These are phyloP conservation scores for Cytospora paraplurivora DNA, from an alignment of 2,329 filamentous ascomycete species.

Conservation along the genomic window DNA sequence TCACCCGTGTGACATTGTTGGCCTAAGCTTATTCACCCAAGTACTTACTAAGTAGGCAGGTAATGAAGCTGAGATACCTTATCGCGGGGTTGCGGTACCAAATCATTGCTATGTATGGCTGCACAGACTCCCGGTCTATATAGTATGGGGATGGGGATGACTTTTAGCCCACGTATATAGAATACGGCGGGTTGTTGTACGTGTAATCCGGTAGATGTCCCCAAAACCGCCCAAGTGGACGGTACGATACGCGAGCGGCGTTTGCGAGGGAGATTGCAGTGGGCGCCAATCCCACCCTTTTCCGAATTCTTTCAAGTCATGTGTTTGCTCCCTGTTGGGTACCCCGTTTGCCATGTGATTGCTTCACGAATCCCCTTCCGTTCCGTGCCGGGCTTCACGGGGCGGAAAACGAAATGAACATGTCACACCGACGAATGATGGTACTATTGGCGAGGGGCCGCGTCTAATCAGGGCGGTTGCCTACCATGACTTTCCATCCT, in stretches of 20 bases:
- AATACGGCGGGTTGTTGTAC: no score
- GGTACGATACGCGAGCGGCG: slow-evolving; percentile 9
- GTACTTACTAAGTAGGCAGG: no score
- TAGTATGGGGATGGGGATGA: no score
- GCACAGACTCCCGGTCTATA: no score
- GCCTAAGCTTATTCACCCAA: background rate
- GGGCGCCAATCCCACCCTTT: background rate
- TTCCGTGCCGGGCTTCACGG: background rate
- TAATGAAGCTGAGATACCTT: no score
- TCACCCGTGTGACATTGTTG: background rate
- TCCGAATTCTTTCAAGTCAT: background rate
- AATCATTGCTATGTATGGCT: no score
- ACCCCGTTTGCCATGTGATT: slow-evolving; percentile 2
- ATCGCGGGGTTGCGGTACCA: no score
- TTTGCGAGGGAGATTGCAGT: slow-evolving; percentile 14
- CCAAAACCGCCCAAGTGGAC: background rate
- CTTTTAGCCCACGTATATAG: no score
- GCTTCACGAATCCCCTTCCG: background rate
- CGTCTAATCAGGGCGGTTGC: background rate
- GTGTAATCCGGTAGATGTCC: slow-evolving; percentile 2
- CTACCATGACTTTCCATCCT: background rate
- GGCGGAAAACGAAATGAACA: background rate
- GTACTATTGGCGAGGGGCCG: background rate
- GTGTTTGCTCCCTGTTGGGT: background rate
- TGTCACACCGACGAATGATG: background rate